Conservation (phyloP, 345 rosid genomes). For the Cardamine occulta region DNA sequence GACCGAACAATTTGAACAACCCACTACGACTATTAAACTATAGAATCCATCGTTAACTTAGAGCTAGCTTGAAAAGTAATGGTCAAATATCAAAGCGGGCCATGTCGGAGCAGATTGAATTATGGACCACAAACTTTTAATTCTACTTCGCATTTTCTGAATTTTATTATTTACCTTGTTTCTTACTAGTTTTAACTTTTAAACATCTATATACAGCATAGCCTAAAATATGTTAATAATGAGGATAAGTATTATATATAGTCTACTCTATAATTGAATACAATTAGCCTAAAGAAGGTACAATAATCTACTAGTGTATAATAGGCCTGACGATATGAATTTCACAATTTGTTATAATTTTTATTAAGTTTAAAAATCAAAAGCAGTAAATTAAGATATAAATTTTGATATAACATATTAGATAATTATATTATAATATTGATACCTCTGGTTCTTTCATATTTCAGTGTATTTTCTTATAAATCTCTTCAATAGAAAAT, state of each 20-base stretch:
- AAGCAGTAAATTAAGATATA: not conserved
- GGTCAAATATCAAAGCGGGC: constrained; percentile 30
- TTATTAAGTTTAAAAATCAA: not conserved
- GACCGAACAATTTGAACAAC: constrained; percentile 35
- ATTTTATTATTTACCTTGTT: not conserved
- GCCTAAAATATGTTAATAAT: not conserved
- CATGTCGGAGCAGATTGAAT: constrained; percentile 23
- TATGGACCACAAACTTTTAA: constrained; percentile 22
- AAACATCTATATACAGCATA: not conserved
- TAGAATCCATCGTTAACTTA: constrained; percentile 1
- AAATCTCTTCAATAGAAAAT: not conserved
- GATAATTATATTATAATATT: not conserved
- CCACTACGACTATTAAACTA: constrained; percentile 27
- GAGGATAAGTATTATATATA: not conserved
- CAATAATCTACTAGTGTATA: not conserved
- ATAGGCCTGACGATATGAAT: not conserved
- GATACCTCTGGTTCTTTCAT: not conserved
- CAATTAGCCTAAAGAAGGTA: not conserved
- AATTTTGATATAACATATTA: not conserved
- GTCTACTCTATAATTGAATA: not conserved
- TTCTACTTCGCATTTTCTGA: not conserved
- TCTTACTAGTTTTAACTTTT: not conserved
- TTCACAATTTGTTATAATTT: not conserved
- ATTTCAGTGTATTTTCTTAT: too few relatives aligned
- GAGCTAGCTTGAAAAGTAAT: constrained; percentile 3